Percentiles rank a stretch among this genome's conserved stretches.
Conservation (phyloP, 2,329 filamentous ascomycete genomes). For the Phyllosticta citriasiana region DNA sequence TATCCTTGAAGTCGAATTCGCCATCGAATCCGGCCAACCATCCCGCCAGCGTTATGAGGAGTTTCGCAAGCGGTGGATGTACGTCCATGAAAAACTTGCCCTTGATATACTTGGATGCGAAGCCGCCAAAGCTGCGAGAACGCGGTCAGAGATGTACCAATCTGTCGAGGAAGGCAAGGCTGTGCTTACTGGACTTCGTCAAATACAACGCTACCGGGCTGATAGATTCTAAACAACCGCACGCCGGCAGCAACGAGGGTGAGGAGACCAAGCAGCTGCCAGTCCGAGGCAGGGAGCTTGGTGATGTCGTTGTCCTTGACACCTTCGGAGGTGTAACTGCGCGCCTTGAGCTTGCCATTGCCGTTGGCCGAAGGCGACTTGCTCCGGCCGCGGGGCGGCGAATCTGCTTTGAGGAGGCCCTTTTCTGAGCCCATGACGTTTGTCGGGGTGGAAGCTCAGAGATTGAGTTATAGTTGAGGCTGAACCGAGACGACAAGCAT, state of each 20-base stretch:
- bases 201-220: constrained; percentile 93
- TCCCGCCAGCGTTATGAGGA: constrained; percentile 89
- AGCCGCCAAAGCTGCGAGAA: constrained; percentile 74
- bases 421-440: constrained; percentile 10
- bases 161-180: neutral
- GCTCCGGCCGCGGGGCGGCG: constrained; percentile 16
- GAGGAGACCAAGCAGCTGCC: constrained; percentile 61
- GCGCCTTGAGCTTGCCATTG: constrained; percentile 23
- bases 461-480: constrained; percentile 6
- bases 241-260: constrained; percentile 70
- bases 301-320: constrained; percentile 89
- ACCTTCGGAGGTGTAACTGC: constrained; percentile 64
- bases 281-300: constrained; percentile 73
- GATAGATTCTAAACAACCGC: constrained; percentile 89
- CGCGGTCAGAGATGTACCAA: neutral
- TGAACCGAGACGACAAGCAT: constrained; percentile 8
- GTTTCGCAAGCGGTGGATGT: constrained; percentile 93
- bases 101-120: constrained; percentile 98
- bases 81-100: constrained; percentile 99
- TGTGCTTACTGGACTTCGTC: constrained; percentile 94
- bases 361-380: constrained; percentile 26
- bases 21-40: constrained; percentile 94
- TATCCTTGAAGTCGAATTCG: constrained; percentile 97
- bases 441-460: constrained; percentile 3
- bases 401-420: constrained; percentile 5